These are phyloP conservation scores for Ogataea hybrid DNA, from an alignment of 1,139 yeast species.

Conservation along the genomic window DNA sequence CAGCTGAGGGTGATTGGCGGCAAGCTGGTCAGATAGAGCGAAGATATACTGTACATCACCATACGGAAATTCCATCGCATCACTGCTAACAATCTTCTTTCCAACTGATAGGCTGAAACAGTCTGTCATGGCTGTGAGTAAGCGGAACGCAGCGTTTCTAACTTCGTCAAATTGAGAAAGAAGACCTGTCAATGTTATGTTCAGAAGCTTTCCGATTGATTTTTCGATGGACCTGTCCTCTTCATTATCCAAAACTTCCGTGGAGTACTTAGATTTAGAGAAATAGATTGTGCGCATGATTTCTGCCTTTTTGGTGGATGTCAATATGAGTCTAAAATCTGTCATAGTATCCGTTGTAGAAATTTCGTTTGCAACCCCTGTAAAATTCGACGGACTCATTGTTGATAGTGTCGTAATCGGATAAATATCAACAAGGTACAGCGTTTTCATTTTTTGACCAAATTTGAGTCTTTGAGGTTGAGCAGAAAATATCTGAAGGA, in stretches of 20 bases:
- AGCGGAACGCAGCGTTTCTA: constrained; percentile 59
- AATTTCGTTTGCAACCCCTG: constrained; percentile 49
- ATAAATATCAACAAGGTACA: constrained; percentile 51
- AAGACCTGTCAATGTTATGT: constrained; percentile 67
- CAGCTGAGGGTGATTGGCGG: constrained; percentile 56
- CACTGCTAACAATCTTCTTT: constrained; percentile 52
- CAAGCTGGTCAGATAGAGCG: constrained; percentile 55
- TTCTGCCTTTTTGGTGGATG: constrained; percentile 63
- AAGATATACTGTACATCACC: constrained; percentile 66
- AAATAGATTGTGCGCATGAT: constrained; percentile 68
- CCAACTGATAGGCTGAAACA: constrained; percentile 65
- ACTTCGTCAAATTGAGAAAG: constrained; percentile 58
- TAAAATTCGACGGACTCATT: constrained; percentile 50
- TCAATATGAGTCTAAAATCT: constrained; percentile 47
- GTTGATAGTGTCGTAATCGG: constrained; percentile 50
- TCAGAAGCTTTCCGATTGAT: constrained; percentile 60
- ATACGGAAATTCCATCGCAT: constrained; percentile 69
- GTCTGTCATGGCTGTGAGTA: constrained; percentile 62
- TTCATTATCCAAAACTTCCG: constrained; percentile 26
- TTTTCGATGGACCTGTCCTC: constrained; percentile 28
- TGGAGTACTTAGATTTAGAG: constrained; percentile 48
- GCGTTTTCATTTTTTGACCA: constrained; percentile 34
- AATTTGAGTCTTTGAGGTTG: constrained; percentile 38
- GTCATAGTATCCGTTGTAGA: constrained; percentile 55
- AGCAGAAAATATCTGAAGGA: constrained; percentile 52